A percentile compares a stretch with the other conserved stretches of the same genome.
phyloP scores from a whole-genome alignment of 202 grass and related monocot species.

The Sporobolus alterniflorus region DNA sequence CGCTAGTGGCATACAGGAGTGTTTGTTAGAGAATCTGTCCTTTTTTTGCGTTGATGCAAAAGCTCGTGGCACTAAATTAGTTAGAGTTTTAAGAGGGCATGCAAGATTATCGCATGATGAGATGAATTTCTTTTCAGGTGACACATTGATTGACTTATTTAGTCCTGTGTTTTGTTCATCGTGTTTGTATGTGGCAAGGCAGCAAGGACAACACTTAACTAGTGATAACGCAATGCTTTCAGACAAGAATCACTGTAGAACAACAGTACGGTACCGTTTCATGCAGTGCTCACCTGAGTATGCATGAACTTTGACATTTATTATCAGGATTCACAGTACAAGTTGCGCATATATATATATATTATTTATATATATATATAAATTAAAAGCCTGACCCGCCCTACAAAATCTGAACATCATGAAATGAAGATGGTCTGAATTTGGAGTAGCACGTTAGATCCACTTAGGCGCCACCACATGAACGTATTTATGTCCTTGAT shows the following conservation, averaged over 20 bases:
- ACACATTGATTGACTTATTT: constrained; percentile 32
- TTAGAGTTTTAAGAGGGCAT: not conserved
- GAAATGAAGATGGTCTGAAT: too few species aligned
- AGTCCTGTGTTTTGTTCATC: not conserved
- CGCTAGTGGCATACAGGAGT: constrained; percentile 39
- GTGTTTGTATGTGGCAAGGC: not conserved
- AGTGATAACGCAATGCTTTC: constrained; percentile 1
- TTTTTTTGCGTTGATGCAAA: not conserved
- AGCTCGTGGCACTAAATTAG: not conserved
- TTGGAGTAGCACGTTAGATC: not conserved
- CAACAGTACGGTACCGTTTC: not conserved
- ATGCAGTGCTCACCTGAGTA: constrained; percentile 11
- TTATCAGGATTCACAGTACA: too few species aligned
- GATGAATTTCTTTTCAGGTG: constrained; percentile 27
- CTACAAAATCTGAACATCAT: too few species aligned
- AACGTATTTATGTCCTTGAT: constrained; percentile 41
- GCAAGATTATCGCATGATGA: not conserved
- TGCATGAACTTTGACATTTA: too few species aligned
- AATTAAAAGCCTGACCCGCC: too few species aligned
- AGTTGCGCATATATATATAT: too few species aligned
- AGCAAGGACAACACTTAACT: not conserved
- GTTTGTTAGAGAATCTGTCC: constrained; percentile 21
- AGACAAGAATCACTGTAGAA: constrained; percentile 12
- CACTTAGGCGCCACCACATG: constrained; percentile 33
- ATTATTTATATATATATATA: too few species aligned